Conservation (phyloP, 176 grass and related monocot species). For the Sorghum bicolor region Sorghum_bicolor_NCBIv3 NC_012876.2:52243501-52244000, state of each 20-base stretch:
- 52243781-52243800: neutral
- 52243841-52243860: neutral
- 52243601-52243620: neutral
- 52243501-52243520: neutral
- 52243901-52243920: neutral
- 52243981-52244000: neutral
- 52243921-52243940: neutral
- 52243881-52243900: neutral
- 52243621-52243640: neutral
- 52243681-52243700: neutral
- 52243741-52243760: neutral
- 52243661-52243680: neutral
- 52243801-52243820: neutral
- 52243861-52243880: neutral
- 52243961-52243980: neutral
- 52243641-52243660: neutral
- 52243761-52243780: neutral
- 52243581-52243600: neutral
- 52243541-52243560: neutral
- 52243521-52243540: neutral
- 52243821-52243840: neutral
- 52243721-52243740: neutral
- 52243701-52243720: neutral
- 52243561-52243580: neutral
- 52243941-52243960: constrained; percentile 23